Base-by-base conservation (phyloP, 495 filamentous ascomycete genomes). In the Aspergillus affinis region DNA sequence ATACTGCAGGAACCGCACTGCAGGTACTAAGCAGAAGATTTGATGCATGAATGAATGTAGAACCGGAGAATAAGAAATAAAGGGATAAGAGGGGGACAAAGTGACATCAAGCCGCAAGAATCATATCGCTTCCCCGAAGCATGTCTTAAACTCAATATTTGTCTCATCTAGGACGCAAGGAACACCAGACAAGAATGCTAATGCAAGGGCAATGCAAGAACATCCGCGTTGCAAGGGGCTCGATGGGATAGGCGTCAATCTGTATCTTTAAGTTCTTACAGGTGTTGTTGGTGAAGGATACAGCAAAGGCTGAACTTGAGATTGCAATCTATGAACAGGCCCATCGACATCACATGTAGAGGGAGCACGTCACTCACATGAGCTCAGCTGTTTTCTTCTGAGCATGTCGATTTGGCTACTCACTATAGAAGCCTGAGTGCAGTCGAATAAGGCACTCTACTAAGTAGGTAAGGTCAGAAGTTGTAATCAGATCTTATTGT, bases 81-180 rank as follows among this genome's bases (percentile, higher is more conserved):
- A 52, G 27, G 48, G 49, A 59, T 15, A 50, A 17, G 51, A 50
- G 23, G 29, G 50, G 6, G 41, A 44, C 19, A 57, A 8, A 54
- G 55, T 6, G 47, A 62, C 32, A 49, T 56, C 23, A 23, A 30
- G 15, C 13, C 7, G 17, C 2, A 52, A 30, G 19, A 21, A 52
- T 52, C 32, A 23, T 4, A 30, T 32, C 27, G 15, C 13, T 15
- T 41, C 36, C 36, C 10, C 36, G 36, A 41, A 41, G 36, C 36
- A 17, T 41, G 36, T 41, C 36, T 41, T 4, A 15, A 4, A 41
- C 26, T 29, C 36, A 41, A 53, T 53, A 6, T 13, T 19, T n/a
- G 36, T 32, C 51, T 36, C 36, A 8, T n/a, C 36, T 41, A 13
- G 8, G 12, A 41, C 12, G 36, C 36, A 41, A 41, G 36, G 36